Conservation (phyloP, 2,329 filamentous ascomycete species). For the Alternaria longipes region DNA sequence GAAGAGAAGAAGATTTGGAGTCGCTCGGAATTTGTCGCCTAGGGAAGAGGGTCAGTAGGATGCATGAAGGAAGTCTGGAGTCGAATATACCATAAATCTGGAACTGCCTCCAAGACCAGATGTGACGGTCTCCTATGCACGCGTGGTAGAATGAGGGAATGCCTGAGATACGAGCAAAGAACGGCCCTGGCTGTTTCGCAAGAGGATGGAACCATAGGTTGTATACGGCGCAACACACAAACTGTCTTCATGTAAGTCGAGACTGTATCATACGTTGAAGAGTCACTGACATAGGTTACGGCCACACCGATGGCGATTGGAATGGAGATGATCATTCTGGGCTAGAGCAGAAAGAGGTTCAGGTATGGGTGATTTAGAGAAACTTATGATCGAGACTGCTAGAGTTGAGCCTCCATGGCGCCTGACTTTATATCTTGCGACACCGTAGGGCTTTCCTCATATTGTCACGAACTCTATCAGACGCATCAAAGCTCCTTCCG, state of each 20-base stretch:
- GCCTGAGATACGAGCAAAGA: constrained; percentile 14
- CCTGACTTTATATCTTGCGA: background rate
- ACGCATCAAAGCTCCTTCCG: background rate
- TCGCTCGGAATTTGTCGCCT: constrained; percentile 19
- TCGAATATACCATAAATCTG: constrained; percentile 10
- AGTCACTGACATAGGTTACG: background rate
- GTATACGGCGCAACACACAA: constrained; percentile 13
- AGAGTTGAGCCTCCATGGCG: background rate
- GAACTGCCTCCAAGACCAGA: constrained; percentile 25
- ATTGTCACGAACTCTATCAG: background rate
- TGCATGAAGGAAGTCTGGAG: background rate
- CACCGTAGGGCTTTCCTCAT: background rate
- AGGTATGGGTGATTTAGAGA: background rate
- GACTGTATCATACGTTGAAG: too few species aligned
- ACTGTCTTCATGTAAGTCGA: background rate
- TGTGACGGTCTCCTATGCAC: constrained; percentile 22
- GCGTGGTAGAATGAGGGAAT: constrained; percentile 23
- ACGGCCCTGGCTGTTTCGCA: constrained; percentile 14
- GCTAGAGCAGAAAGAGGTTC: background rate
- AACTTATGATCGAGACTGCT: background rate
- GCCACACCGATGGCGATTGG: background rate
- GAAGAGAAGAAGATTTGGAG: constrained; percentile 64
- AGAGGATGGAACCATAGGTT: constrained; percentile 20
- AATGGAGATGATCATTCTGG: background rate
- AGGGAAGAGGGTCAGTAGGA: background rate